Conservation (phyloP, 2,329 filamentous ascomycete genomes). For the Fusarium sp. region DNA sequence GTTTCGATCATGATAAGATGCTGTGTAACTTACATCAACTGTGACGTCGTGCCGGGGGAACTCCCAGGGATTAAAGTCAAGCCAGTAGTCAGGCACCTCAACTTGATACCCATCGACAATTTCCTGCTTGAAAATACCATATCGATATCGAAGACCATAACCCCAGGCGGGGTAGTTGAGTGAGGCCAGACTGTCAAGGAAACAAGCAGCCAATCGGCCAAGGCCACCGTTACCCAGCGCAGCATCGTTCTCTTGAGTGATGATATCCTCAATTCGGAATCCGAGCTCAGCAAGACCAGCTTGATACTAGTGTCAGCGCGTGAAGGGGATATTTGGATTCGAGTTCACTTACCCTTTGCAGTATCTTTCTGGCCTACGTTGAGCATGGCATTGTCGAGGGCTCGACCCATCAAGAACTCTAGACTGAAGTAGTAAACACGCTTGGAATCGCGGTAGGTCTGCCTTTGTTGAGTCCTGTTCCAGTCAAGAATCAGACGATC, state of each 20-base stretch:
- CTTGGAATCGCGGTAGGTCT: slow-evolving; percentile 91
- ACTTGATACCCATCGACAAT: slow-evolving; percentile 98
- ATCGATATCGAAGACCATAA: slow-evolving; percentile 93
- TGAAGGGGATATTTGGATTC: not conserved
- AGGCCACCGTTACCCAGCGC: slow-evolving; percentile 96
- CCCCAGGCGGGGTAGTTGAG: slow-evolving; percentile 98
- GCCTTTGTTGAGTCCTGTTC: slow-evolving; percentile 98
- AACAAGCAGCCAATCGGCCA: slow-evolving; percentile 93
- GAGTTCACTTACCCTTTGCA: slow-evolving; percentile 72
- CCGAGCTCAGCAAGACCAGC: slow-evolving; percentile 89
- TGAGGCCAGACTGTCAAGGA: slow-evolving; percentile 94
- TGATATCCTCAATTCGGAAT: slow-evolving; percentile 96
- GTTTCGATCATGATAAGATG: not conserved
- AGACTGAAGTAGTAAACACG: slow-evolving; percentile 96
- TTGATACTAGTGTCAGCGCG: slow-evolving; percentile 49
- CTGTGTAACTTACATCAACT: slow-evolving; percentile 72
- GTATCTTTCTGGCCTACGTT: slow-evolving; percentile 90
- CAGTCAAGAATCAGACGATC: slow-evolving; percentile 94
- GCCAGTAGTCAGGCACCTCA: slow-evolving; percentile 98
- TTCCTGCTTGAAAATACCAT: slow-evolving; percentile 99
- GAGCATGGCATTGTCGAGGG: slow-evolving; percentile 98
- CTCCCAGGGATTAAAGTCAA: slow-evolving; percentile 99
- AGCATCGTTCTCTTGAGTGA: slow-evolving; percentile 94
- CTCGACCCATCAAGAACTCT: slow-evolving; percentile 97
- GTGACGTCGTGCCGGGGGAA: slow-evolving; percentile 95